Percentiles rank a stretch among this genome's conserved stretches.
Conservation (phyloP, 2,329 filamentous ascomycete species). For the Neopestalotiopsis sp. region DNA sequence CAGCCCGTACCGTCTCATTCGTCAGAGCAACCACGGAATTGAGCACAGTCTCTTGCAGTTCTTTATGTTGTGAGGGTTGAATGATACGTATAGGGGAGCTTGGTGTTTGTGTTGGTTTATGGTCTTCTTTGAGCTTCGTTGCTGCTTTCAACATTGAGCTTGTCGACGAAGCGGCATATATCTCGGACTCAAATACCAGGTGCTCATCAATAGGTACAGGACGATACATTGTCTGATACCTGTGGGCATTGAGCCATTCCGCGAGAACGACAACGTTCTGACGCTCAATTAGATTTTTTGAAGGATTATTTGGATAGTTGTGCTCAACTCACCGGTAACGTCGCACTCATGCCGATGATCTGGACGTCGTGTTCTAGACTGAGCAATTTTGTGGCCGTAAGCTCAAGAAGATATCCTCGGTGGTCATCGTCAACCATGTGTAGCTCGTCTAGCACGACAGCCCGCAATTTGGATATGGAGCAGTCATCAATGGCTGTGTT, state of each 20-base stretch:
- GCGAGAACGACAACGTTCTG: slow-evolving; percentile 75
- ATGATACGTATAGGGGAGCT: slow-evolving; percentile 54
- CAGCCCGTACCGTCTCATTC: slow-evolving; percentile 70
- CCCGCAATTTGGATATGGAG: slow-evolving; percentile 65
- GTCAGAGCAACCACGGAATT: slow-evolving; percentile 76
- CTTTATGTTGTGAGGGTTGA: slow-evolving; percentile 60
- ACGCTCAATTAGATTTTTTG: background rate
- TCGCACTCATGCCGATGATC: slow-evolving; percentile 82
- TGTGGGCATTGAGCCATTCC: slow-evolving; percentile 73
- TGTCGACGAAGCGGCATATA: slow-evolving; percentile 68
- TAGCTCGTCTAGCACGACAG: slow-evolving; percentile 78
- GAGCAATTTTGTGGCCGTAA: slow-evolving; percentile 77
- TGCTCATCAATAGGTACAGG: slow-evolving; percentile 80
- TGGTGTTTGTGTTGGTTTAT: slow-evolving; percentile 40
- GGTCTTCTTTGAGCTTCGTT: slow-evolving; percentile 50
- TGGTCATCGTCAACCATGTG: slow-evolving; percentile 82
- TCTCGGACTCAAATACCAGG: slow-evolving; percentile 71
- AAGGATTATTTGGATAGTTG: background rate
- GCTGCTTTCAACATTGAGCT: slow-evolving; percentile 63
- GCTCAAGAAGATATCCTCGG: slow-evolving; percentile 76
- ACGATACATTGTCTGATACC: slow-evolving; percentile 74
- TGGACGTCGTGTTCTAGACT: slow-evolving; percentile 71
- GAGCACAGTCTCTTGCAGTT: slow-evolving; percentile 67
- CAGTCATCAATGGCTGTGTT: slow-evolving; percentile 77
- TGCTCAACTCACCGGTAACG: slow-evolving; percentile 63